phyloP scores from a whole-genome alignment of 1,139 yeast species.

The Lodderomyces pseudojiufengensis region DNA sequence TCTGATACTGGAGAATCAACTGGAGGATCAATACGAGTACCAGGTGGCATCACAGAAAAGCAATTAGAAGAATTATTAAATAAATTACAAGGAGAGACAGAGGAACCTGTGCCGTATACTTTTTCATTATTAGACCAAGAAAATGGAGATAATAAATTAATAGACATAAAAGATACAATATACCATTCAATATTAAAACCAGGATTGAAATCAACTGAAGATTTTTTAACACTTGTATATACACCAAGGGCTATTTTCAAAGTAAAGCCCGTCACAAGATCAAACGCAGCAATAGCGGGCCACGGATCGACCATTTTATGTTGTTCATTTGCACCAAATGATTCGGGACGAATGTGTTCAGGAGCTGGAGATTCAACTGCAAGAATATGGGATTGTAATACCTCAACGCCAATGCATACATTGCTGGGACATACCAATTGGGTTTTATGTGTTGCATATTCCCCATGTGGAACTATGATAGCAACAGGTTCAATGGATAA shows the following conservation, averaged over 20 bases:
- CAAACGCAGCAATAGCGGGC: constrained; percentile 90
- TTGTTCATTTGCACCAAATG: constrained; percentile 89
- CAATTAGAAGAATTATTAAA: constrained; percentile 87
- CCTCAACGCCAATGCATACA: constrained; percentile 84
- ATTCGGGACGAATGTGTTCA: constrained; percentile 82
- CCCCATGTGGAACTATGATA: constrained; percentile 85
- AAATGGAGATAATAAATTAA: constrained; percentile 31
- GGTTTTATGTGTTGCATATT: constrained; percentile 92
- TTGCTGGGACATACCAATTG: constrained; percentile 85
- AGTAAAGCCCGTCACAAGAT: constrained; percentile 86
- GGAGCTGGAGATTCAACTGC: constrained; percentile 99
- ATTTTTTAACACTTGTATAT: constrained; percentile 81
- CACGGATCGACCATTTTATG: constrained; percentile 93
- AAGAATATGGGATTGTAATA: constrained; percentile 94
- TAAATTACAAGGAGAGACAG: constrained; percentile 59
- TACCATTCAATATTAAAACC: constrained; percentile 82
- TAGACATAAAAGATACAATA: constrained; percentile 75
- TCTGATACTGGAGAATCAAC: constrained; percentile 88
- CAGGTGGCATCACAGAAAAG: constrained; percentile 80
- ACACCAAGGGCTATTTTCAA: constrained; percentile 95
- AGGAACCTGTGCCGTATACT: constrained; percentile 88
- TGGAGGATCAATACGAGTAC: constrained; percentile 87
- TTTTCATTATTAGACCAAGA: constrained; percentile 59
- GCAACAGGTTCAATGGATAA: constrained; percentile 98
- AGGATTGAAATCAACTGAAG: constrained; percentile 86